These are phyloP conservation scores for Lodderomyces orthopsilosis DNA, from an alignment of 1,139 yeast genomes.

Conservation along the genomic window DNA sequence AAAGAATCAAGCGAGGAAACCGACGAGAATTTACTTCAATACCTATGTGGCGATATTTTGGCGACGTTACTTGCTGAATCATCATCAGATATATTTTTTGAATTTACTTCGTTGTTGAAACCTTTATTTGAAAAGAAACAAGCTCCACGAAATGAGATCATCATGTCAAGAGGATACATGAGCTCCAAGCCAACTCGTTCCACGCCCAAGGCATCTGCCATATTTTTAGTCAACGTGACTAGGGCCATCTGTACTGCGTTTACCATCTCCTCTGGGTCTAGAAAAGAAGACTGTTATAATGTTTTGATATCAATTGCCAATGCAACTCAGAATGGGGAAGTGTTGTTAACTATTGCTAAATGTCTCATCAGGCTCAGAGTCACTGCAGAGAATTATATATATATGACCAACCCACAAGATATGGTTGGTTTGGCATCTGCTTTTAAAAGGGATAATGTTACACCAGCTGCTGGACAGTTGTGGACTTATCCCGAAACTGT, in stretches of 20 bases:
- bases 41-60: conserved; percentile 30
- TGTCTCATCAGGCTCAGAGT: conserved; percentile 55
- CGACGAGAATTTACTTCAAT: conserved; percentile 33
- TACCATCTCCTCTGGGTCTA: conserved; percentile 23
- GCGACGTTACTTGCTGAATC: conserved; percentile 25
- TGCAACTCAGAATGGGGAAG: conserved; percentile 22
- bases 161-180: conserved; percentile 2
- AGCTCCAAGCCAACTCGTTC: conserved; percentile 17
- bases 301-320: conserved; percentile 26
- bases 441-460: conserved; percentile 46
- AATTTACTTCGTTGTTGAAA: conserved; percentile 15
- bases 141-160: conserved; percentile 5
- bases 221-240: conserved; percentile 25
- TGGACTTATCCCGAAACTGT: conserved; percentile 67
- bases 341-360: conserved; percentile 51
- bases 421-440: conserved; percentile 67
- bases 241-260: conserved; percentile 35
- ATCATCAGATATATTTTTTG: conserved; percentile 24
- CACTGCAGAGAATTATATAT: conserved; percentile 45
- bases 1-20: conserved; percentile 25
- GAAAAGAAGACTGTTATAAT: conserved; percentile 30
- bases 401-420: conserved; percentile 55
- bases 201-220: conserved; percentile 5
- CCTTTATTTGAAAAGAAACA: conserved; percentile 12
- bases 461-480: conserved; percentile 13